Evolutionary conservation across 1,284 basidiomycete genomes (phyloP), one percentile per base, ranked within the genome.

Genomic region (Papiliotrema laurentii): DNA sequence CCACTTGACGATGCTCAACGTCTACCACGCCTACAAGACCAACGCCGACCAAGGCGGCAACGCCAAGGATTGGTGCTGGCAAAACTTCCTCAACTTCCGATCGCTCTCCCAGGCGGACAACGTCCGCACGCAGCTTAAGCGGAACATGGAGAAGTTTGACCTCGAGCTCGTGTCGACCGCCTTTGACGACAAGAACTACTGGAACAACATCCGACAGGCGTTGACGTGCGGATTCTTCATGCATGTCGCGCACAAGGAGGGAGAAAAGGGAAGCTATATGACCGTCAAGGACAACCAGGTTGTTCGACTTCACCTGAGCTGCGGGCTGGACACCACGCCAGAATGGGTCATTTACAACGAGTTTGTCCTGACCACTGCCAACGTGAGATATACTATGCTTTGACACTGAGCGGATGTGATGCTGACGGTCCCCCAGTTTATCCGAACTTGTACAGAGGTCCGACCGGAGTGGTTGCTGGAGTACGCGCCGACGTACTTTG

Each of bases 281-380:
- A 97, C 92, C 0, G 84, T 96, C 56, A 97, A 97, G 76, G 92
- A 97, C 69, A 90, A 93, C 65, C 90, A 93, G 76, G 84, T 89
- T 35, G 93, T 97, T 6, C 79, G 78, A n/a, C 77, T 97, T n/a
- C 94, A 99, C 71, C 89, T 94, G 5, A 89, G 87, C 5, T 94
- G 90, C 56, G 91, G 93, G 25, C 77, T 98, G 41, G 89, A 96
- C 59, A 83, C 83, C n/a, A 85, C 85, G 50, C 92, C 94, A 0
- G 93, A 97, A 64, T 98, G 92, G 89, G 90, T 97, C 14, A 74
- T 97, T 35, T 99, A 96, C 79, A 96, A 98, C 71, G 96, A 96
- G 73, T 98, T 98, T 68, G 91, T 97, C 25, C 77, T 97, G 55
- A 98, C 94, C 13, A 91, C 91, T 9, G 79, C 66, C 69, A 81